Evolutionary conservation across 441 rosid species (phyloP).

Genomic region (Pelargonium australe): DNA sequence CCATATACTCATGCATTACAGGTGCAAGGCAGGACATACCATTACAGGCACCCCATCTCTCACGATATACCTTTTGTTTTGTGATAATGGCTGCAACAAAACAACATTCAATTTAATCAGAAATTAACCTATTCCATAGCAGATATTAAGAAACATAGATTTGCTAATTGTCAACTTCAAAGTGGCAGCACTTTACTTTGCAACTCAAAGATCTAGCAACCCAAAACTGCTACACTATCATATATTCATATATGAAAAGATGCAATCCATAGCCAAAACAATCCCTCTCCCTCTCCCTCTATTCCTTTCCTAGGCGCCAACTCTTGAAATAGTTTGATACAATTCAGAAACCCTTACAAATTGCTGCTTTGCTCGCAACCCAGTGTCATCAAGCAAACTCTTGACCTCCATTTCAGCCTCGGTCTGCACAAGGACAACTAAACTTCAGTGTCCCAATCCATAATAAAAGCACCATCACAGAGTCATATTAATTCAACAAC

Average conservation of each 20-base stretch:
- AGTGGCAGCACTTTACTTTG: background rate
- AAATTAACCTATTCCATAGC: constrained; percentile 4
- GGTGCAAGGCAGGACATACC: constrained; percentile 38
- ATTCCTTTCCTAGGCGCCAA: too few species aligned
- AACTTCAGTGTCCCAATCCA: constrained; percentile 8
- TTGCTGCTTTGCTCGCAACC: constrained; percentile 75
- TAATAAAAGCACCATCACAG: background rate
- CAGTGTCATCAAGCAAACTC: constrained; percentile 65
- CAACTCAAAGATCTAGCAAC: background rate
- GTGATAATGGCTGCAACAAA: constrained; percentile 65
- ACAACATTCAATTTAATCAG: constrained; percentile 12
- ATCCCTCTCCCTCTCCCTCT: background rate
- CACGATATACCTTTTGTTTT: constrained; percentile 68
- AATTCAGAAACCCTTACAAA: constrained; percentile 43
- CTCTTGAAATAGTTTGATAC: background rate
- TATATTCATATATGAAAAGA: background rate
- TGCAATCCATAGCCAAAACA: background rate
- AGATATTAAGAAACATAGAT: background rate
- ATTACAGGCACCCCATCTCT: constrained; percentile 68
- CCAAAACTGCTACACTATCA: background rate
- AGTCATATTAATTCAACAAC: too few species aligned
- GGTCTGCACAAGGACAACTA: constrained; percentile 42
- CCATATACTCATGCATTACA: constrained; percentile 6
- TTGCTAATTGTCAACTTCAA: constrained; percentile 6
- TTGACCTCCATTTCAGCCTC: constrained; percentile 71